These are phyloP conservation scores for Vinca minor DNA, from an alignment of 257 asterid species.

Conservation along the genomic window DNA sequence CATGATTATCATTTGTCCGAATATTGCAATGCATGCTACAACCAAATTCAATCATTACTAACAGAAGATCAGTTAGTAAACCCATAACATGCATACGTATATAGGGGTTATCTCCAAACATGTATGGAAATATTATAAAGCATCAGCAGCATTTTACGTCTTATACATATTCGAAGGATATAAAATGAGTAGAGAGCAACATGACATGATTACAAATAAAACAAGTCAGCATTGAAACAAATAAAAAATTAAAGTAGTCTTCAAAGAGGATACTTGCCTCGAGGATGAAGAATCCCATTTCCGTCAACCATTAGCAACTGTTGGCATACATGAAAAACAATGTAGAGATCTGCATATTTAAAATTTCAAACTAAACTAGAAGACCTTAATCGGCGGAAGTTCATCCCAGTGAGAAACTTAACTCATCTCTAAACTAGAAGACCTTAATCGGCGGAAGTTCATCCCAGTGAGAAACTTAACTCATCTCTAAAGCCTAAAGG, in stretches of 20 bases:
- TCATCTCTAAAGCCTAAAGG: not conserved
- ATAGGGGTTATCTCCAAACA: no score
- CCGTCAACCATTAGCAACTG: constrained; percentile 95
- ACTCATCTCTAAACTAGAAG: not conserved
- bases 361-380: not conserved
- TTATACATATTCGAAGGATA: no score
- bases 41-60: no score
- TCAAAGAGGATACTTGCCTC: constrained; percentile 46
- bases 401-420: no score
- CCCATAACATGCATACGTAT: no score
- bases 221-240: not conserved
- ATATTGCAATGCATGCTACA: no score
- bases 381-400: not conserved
- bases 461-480: not conserved
- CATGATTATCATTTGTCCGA: no score
- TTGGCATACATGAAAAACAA: constrained; percentile 7
- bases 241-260: not conserved
- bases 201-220: not conserved
- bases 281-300: constrained; percentile 90
- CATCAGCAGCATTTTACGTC: no score
- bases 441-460: not conserved
- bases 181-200: not conserved
- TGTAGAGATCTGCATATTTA: not conserved
- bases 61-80: no score
- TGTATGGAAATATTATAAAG: no score